Percentiles rank a stretch among this genome's conserved stretches.
These are phyloP conservation scores for Sanghuangporus baumii DNA, from an alignment of 1,284 basidiomycete genomes.

Conservation along the genomic window DNA sequence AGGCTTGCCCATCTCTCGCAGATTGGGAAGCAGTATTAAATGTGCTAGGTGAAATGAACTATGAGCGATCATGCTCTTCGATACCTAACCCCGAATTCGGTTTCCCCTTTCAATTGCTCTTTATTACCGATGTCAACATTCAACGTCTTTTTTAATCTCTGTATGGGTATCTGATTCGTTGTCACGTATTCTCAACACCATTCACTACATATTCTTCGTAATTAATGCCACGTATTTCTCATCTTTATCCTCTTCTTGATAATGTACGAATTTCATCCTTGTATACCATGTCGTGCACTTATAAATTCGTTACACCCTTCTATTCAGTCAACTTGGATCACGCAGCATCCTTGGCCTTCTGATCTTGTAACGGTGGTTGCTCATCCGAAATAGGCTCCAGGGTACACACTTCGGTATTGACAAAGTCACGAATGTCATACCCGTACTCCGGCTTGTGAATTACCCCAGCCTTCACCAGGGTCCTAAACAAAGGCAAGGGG, in stretches of 20 bases:
- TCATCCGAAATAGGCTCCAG: conserved; percentile 21
- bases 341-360: background rate
- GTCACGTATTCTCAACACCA: no score
- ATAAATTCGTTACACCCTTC: no score
- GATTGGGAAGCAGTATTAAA: background rate
- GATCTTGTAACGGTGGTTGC: background rate
- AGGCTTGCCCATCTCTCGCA: conserved; percentile 21
- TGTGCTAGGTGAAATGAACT: background rate
- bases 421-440: conserved; percentile 56
- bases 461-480: conserved; percentile 73
- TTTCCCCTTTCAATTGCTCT: background rate
- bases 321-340: background rate
- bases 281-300: no score
- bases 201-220: no score
- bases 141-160: background rate
- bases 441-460: conserved; percentile 53
- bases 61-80: background rate
- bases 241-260: no score
- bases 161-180: no score
- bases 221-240: no score
- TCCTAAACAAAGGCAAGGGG: conserved; percentile 33
- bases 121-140: background rate
- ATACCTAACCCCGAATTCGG: background rate
- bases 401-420: conserved; percentile 48
- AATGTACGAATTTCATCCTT: no score